phyloP scores from a whole-genome alignment of 2,329 filamentous ascomycete species.

The Botryosphaeria dothidea region DNA sequence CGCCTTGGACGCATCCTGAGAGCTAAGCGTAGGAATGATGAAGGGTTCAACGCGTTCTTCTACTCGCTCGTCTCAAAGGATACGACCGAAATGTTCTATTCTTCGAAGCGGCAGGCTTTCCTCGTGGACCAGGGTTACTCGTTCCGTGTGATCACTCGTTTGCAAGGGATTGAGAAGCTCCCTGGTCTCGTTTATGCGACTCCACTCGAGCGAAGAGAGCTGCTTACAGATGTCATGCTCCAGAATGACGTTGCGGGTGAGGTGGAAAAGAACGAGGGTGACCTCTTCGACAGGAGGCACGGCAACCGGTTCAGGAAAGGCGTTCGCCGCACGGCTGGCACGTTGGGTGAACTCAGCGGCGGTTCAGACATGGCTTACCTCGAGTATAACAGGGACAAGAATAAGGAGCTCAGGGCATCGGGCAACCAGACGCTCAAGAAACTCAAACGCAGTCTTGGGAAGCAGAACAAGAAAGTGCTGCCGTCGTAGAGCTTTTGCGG shows the following conservation, averaged over 20 bases:
- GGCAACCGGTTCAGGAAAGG: constrained; percentile 49
- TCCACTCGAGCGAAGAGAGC: constrained; percentile 76
- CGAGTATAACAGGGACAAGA: constrained; percentile 33
- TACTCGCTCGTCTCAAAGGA: constrained; percentile 97
- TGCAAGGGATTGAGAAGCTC: constrained; percentile 86
- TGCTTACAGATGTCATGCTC: constrained; percentile 85
- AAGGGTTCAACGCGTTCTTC: constrained; percentile 99
- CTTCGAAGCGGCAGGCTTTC: constrained; percentile 94
- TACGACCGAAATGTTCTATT: constrained; percentile 97
- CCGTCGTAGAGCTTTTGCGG: background rate
- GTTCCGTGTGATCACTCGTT: constrained; percentile 97
- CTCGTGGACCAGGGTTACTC: constrained; percentile 97
- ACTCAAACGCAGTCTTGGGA: constrained; percentile 10
- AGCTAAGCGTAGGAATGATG: constrained; percentile 93
- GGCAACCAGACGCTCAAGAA: constrained; percentile 19
- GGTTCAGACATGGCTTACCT: constrained; percentile 93
- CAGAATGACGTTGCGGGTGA: constrained; percentile 71
- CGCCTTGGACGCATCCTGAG: constrained; percentile 88
- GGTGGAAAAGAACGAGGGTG: constrained; percentile 69
- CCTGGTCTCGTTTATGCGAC: constrained; percentile 78
- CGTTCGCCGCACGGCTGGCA: constrained; percentile 79
- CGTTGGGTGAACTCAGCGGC: constrained; percentile 80
- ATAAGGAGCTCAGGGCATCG: constrained; percentile 14
- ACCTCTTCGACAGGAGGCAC: constrained; percentile 62
- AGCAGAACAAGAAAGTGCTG: constrained; percentile 12